Base-by-base conservation (phyloP, 2,329 filamentous ascomycete species). In the Teratosphaeria nubilosa region DNA sequence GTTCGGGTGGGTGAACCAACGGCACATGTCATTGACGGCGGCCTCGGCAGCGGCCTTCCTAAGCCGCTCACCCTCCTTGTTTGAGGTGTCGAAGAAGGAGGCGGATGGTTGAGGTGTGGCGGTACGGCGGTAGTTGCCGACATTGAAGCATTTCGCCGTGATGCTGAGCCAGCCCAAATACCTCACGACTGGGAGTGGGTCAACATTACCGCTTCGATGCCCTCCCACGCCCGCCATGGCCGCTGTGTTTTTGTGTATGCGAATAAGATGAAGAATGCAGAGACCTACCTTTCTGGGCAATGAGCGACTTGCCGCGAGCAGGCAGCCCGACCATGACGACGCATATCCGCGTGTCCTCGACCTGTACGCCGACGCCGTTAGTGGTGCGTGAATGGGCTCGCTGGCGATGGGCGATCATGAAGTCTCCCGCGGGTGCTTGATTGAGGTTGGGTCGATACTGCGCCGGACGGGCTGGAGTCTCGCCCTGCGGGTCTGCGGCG, bases 261-360 rank as follows among this genome's bases (percentile, higher is more conserved):
- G 6, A 45, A 20, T 16, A 16, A 45, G n/a, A 45, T 16, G 9
- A 6, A 48, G 9, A 7, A n/a, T 13, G 4, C 14, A 10, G 14
- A 30, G 16, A 24, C 60, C 24, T 65, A 70, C 69, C 67, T 65
- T 96, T 96, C 70, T 95, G 91, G 66, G 94, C 92, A 72, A 99
- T 97, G 74, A 96, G 85, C 78, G 90, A 96, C 82, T 99, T 99
- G 70, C 94, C 94, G 66, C 94, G 82, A 61, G 94, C 94, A 57
- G 94, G 94, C 72, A 99, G 81, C 65, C 94, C 94, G 60, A 99
- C 94, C 94, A 99, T 97, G 68, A 99, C 91, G 64, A 99, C 91
- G 75, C 92, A 97, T 78, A 99, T 95, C 74, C 89, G 90, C 61
- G 90, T 92, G 75, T 96, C 91, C 79, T 97, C 92, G 68, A 88